Evolutionary conservation across 2,329 filamentous ascomycete genomes (phyloP).

Genomic region (Aspergillus pseudoglaucus): DNA sequence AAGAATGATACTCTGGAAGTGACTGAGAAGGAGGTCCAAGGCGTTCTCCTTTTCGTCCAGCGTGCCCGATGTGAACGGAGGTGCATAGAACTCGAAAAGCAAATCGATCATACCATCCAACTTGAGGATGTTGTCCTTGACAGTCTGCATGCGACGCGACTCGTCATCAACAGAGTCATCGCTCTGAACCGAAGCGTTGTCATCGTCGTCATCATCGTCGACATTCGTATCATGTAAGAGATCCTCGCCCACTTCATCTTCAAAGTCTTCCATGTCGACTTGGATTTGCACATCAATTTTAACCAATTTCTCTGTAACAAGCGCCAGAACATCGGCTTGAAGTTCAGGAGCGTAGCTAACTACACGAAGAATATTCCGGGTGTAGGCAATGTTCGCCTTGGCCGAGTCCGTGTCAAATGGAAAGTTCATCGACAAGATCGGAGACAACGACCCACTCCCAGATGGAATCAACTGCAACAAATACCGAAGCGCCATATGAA

Average conservation of each 20-base stretch:
- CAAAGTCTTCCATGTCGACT: conserved; percentile 83
- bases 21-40: conserved; percentile 72
- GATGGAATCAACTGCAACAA: conserved; percentile 77
- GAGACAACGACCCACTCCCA: conserved; percentile 62
- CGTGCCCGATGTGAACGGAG: conserved; percentile 62
- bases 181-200: conserved; percentile 55
- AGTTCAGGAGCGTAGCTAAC: conserved; percentile 72
- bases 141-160: conserved; percentile 52
- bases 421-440: conserved; percentile 62
- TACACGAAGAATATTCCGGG: conserved; percentile 73
- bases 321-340: conserved; percentile 69
- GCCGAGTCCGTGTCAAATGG: conserved; percentile 71
- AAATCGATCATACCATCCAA: conserved; percentile 85
- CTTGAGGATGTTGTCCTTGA: conserved; percentile 80
- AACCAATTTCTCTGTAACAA: conserved; percentile 79
- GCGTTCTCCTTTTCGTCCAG: conserved; percentile 63
- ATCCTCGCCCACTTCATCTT: conserved; percentile 75
- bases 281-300: conserved; percentile 96
- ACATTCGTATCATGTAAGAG: conserved; percentile 45
- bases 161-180: conserved; percentile 51
- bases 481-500: conserved; percentile 70
- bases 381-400: conserved; percentile 77
- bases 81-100: conserved; percentile 76
- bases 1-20: conserved; percentile 82
- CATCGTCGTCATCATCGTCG: conserved; percentile 54